Evolutionary conservation across 148 eudicot genomes (phyloP).

Genomic region (Chenopodium quinoa): DNA sequence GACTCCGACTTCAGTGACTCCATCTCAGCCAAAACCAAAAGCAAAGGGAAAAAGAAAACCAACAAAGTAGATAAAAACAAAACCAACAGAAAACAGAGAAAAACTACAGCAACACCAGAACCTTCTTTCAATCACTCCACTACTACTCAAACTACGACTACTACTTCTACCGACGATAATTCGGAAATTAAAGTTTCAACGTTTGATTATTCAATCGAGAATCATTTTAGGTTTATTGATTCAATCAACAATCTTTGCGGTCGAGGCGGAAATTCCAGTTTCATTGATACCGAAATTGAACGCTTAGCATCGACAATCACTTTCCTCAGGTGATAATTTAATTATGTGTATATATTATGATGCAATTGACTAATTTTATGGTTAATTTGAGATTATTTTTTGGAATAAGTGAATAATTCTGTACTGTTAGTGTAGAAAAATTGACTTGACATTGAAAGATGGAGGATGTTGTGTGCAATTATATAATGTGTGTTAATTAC

Average conservation of each 20-base stretch:
- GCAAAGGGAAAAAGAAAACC: no score
- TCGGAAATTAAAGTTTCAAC: conserved; percentile 37
- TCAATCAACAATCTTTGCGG: conserved; percentile 46
- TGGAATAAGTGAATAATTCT: not conserved
- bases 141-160: not conserved
- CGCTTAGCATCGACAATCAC: conserved; percentile 54
- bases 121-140: no score
- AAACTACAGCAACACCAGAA: not conserved
- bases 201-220: conserved; percentile 56
- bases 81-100: not conserved
- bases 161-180: conserved; percentile 1
- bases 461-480: not conserved
- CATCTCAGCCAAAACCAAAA: no score
- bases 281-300: conserved; percentile 42
- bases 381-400: not conserved
- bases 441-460: not conserved
- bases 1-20: no score
- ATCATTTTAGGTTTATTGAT: conserved; percentile 54
- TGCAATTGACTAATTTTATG: not conserved
- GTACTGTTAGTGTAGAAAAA: not conserved
- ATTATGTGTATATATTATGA: no score
- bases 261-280: conserved; percentile 21
- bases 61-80: no score
- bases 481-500: no score
- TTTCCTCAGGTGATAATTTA: conserved; percentile 53